Percentiles rank a stretch among this genome's conserved stretches.
Evolutionary conservation across 2,329 filamentous ascomycete species (phyloP).

Genomic region (Rhynchosporium graminicola): DNA sequence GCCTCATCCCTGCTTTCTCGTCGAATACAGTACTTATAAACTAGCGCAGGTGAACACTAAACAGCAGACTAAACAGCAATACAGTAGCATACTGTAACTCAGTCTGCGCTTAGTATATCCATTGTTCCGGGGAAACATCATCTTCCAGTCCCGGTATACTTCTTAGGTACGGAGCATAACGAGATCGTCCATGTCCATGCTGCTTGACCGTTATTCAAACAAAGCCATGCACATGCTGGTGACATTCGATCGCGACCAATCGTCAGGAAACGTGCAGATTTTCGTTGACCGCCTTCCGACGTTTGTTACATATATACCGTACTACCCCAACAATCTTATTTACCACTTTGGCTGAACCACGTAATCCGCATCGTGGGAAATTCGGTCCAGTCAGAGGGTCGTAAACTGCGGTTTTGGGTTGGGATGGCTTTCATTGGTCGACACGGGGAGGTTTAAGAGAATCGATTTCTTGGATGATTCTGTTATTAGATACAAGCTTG

Average conservation of each 20-base stretch:
- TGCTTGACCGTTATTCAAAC: neutral
- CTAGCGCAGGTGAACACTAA: neutral
- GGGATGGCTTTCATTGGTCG: neutral
- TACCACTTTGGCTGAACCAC: neutral
- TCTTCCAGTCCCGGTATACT: neutral
- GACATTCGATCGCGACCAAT: conserved; percentile 26
- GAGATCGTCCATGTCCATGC: neutral
- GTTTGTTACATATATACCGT: neutral
- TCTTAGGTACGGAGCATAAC: too few relatives aligned
- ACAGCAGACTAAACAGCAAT: too few relatives aligned
- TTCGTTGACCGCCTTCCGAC: conserved; percentile 20
- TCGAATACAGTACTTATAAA: neutral
- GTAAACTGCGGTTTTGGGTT: neutral
- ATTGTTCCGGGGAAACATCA: neutral
- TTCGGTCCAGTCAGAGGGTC: neutral
- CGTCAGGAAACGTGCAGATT: conserved; percentile 29
- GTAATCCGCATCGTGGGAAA: neutral
- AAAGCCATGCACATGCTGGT: neutral
- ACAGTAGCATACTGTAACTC: too few relatives aligned
- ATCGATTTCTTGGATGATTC: too few relatives aligned
- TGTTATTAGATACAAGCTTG: too few relatives aligned
- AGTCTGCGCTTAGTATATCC: too few relatives aligned
- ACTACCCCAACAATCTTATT: conserved; percentile 1
- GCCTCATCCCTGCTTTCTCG: conserved; percentile 9
- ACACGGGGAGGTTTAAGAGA: neutral